phyloP scores from a whole-genome alignment of 176 grass and related monocot species.

The Themeda triandra region DNA sequence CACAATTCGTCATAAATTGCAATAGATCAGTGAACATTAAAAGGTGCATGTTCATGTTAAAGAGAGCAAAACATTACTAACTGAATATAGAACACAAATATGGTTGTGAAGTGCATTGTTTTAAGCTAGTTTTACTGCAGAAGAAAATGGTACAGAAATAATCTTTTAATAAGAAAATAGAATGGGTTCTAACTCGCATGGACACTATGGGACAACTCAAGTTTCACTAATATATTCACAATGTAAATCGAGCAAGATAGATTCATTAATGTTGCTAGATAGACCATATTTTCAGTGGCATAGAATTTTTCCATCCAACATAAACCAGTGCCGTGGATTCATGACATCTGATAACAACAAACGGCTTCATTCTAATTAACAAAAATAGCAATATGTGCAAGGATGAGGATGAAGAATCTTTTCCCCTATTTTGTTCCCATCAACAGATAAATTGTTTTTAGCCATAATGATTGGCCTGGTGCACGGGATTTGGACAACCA shows the following conservation, averaged over 20 bases:
- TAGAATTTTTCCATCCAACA: not conserved
- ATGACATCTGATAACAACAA: not conserved
- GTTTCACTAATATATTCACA: not conserved
- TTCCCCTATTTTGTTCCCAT: not conserved
- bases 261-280: not conserved
- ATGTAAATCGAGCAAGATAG: not conserved
- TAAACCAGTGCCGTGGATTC: not conserved
- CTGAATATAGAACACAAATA: not conserved
- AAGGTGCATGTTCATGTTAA: not conserved
- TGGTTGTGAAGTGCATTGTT: no score
- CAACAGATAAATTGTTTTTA: not conserved
- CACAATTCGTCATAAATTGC: not conserved
- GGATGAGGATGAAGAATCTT: not conserved
- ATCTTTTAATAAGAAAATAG: not conserved
- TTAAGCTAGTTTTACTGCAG: not conserved
- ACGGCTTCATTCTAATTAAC: not conserved
- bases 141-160: not conserved
- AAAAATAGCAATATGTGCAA: not conserved
- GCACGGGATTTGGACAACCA: not conserved
- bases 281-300: not conserved
- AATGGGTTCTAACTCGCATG: not conserved
- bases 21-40: not conserved
- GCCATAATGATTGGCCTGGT: not conserved
- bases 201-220: not conserved
- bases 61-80: not conserved